These are phyloP conservation scores for Colletotrichum trifolii DNA, from an alignment of 2,329 filamentous ascomycete species.

Conservation along the genomic window DNA sequence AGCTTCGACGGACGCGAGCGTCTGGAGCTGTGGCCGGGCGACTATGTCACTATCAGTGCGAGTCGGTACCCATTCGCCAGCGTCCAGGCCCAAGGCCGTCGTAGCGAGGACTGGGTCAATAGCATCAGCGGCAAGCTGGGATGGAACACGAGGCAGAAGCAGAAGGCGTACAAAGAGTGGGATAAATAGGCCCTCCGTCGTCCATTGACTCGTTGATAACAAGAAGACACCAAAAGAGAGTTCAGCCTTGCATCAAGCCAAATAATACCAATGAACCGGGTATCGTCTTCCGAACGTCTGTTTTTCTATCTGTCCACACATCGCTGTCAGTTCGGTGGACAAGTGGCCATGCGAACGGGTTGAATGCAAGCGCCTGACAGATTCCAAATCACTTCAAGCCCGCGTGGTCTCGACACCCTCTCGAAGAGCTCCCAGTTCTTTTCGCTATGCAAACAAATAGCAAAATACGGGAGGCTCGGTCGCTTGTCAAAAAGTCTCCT, in stretches of 20 bases:
- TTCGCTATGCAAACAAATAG: background rate
- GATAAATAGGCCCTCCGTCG: constrained; percentile 40
- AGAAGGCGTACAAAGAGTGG: constrained; percentile 71
- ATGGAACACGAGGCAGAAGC: constrained; percentile 84
- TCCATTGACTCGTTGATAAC: background rate
- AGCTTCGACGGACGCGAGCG: constrained; percentile 95
- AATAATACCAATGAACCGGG: constrained; percentile 7
- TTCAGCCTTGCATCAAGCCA: background rate
- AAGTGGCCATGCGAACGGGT: constrained; percentile 1
- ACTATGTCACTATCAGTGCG: constrained; percentile 87
- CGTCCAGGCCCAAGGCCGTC: constrained; percentile 75
- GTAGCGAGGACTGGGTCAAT: constrained; percentile 84
- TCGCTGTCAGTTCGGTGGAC: constrained; percentile 1
- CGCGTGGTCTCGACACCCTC: constrained; percentile 1
- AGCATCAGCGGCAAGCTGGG: constrained; percentile 82
- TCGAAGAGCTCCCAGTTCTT: background rate
- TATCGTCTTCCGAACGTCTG: constrained; percentile 11
- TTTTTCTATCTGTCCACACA: background rate
- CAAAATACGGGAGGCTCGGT: too few species aligned
- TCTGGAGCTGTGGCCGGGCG: constrained; percentile 80
- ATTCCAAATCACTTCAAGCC: constrained; percentile 18
- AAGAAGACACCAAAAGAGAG: constrained; percentile 6
- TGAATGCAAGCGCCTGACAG: constrained; percentile 1
- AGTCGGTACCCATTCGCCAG: constrained; percentile 84
- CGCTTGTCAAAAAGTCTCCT: too few species aligned